Evolutionary conservation across 768 basidiomycete genomes (phyloP), one percentile per base, ranked within the genome.

Genomic region (Hysterangium stoloniferum): DNA sequence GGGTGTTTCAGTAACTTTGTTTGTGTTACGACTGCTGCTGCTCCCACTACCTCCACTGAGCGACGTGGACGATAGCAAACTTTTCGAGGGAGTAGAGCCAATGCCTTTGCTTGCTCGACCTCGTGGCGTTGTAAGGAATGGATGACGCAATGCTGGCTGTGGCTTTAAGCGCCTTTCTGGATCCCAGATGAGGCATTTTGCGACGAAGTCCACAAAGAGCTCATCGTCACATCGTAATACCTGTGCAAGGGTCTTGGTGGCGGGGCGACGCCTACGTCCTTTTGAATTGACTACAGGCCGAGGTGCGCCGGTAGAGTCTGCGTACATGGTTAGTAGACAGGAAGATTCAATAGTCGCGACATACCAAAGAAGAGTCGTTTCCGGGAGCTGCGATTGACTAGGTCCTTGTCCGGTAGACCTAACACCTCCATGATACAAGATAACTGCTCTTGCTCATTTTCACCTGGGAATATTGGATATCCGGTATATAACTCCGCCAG

Each of bases 391-490:
- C 86, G 84, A 63, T 96, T 94, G 60, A 99, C 71, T 56, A 97
- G 86, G 55, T 96, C 89, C 68, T 88, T 92, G 57, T 99, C 96
- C 0, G 96, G 96, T 25, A 92, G 70, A 13, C 96, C 96, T 41
- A 98, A 80, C 6, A 99, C 89, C 66, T 99, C 96, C 94, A 99
- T 99, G 68, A 99, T 99, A 64, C 95, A 98, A 4, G 94, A 86
- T 48, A 99, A 69, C 59, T 98, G 96, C 63, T 98, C 94, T 67
- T 96, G 92, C 65, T 99, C 95, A 62, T 97, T 98, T 68, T 99
- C 96, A 22, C 96, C 96, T 0, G 96, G 96, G 68, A 99, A 99
- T 58, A 99, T 94, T 1, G 96, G 96, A 66, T 91, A 96, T 1
- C 96, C 96, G 9, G 95, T 98, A 66, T 87, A 95, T 36, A 99